Percentiles rank a stretch among this genome's conserved stretches.
Conservation (phyloP, 352 stramenopile species). For the Hyaloperonospora brassicae region DNA sequence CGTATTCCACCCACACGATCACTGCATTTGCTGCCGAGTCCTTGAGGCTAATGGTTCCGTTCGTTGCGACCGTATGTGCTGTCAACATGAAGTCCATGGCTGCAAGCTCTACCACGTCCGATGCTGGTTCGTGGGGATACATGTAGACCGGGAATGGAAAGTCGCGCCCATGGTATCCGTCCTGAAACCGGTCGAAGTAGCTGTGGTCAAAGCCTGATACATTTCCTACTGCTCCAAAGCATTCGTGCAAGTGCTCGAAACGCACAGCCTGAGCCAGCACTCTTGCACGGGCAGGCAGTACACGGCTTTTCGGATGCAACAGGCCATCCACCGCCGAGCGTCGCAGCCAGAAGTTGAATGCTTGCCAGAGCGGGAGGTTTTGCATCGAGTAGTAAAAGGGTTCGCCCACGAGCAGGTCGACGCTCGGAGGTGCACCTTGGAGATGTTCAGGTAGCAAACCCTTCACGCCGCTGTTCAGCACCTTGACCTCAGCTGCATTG, state of each 20-base stretch:
- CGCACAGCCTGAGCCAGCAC: slow-evolving; percentile 53
- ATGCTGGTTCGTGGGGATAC: slow-evolving; percentile 50
- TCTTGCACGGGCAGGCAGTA: slow-evolving; percentile 43
- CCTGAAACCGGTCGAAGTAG: slow-evolving; percentile 66
- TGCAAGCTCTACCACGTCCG: slow-evolving; percentile 39
- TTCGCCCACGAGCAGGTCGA: slow-evolving; percentile 60
- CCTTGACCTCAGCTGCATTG: slow-evolving; percentile 40
- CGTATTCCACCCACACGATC: slow-evolving; percentile 70
- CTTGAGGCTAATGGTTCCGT: slow-evolving; percentile 8
- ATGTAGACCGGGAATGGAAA: slow-evolving; percentile 80
- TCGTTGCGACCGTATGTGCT: slow-evolving; percentile 29
- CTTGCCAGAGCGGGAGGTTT: slow-evolving; percentile 73
- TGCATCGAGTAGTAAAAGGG: slow-evolving; percentile 86
- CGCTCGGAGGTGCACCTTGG: slow-evolving; percentile 32
- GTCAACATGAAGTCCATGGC: slow-evolving; percentile 35
- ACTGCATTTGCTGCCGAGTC: slow-evolving; percentile 39
- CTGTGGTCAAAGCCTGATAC: slow-evolving; percentile 68
- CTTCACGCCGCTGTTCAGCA: slow-evolving; percentile 67
- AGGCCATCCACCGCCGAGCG: slow-evolving; percentile 42
- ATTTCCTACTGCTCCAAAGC: slow-evolving; percentile 62
- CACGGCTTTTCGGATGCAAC: slow-evolving; percentile 29
- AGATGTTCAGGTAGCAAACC: slow-evolving; percentile 52
- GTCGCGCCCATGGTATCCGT: slow-evolving; percentile 58
- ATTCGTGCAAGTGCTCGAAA: slow-evolving; percentile 70
- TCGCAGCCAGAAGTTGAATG: slow-evolving; percentile 79